Percentiles rank a stretch among this genome's conserved stretches.
phyloP scores from a whole-genome alignment of 805 yeast genomes.

The Wickerhamiella vanderwaltii region DNA sequence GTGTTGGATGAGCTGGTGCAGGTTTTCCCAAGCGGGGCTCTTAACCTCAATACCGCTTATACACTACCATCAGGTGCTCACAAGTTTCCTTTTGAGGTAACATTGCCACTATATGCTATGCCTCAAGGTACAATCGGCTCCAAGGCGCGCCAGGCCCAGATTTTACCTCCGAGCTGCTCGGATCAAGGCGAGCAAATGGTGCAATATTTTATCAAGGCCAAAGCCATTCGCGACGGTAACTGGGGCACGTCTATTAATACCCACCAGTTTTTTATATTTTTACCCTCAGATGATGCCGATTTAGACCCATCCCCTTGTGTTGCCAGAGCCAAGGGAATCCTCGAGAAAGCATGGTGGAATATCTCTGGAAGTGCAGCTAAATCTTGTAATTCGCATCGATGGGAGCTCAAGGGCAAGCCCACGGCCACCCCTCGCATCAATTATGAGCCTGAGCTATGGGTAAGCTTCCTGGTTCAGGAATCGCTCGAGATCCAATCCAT shows the following conservation, averaged over 20 bases:
- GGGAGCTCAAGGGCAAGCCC: constrained; percentile 9
- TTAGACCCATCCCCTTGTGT: neutral
- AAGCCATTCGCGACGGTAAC: neutral
- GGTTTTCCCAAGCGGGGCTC: constrained; percentile 26
- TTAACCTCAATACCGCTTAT: constrained; percentile 17
- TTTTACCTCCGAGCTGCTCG: constrained; percentile 27
- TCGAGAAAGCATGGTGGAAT: constrained; percentile 9
- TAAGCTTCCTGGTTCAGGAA: constrained; percentile 5
- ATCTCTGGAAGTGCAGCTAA: constrained; percentile 7
- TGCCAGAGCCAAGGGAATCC: constrained; percentile 7
- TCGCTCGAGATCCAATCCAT: neutral
- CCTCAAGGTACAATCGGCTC: constrained; percentile 15
- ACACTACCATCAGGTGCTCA: constrained; percentile 29
- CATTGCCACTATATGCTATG: constrained; percentile 22
- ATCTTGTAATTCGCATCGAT: constrained; percentile 6
- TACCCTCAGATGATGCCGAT: constrained; percentile 30
- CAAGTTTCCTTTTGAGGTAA: constrained; percentile 27
- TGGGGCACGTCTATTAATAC: constrained; percentile 1
- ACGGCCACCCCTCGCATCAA: neutral
- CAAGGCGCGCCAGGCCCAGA: constrained; percentile 13
- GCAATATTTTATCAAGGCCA: constrained; percentile 44
- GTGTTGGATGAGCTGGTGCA: constrained; percentile 24
- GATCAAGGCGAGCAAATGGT: constrained; percentile 25
- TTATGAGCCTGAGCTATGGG: neutral
- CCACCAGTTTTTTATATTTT: constrained; percentile 39